Evolutionary conservation across 2,329 filamentous ascomycete species (phyloP).

Genomic region (Hyphodiscus sp.): DNA sequence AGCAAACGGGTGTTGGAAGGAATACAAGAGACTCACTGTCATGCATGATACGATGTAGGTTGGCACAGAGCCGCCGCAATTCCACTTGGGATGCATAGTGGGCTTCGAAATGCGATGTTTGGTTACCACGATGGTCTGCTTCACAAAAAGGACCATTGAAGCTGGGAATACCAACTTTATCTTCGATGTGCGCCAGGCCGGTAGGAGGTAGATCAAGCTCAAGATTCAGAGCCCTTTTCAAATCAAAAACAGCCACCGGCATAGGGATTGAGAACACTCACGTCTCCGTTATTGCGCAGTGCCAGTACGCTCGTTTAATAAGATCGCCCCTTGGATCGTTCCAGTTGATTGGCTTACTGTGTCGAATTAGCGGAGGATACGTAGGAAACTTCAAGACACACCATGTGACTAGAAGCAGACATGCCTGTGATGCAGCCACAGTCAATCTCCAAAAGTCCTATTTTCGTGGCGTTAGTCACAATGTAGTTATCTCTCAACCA

Average conservation of each 20-base stretch:
- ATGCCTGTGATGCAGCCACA: constrained; percentile 48
- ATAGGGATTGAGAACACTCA: constrained; percentile 24
- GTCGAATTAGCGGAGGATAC: background rate
- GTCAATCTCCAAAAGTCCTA: constrained; percentile 57
- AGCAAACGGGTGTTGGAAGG: background rate
- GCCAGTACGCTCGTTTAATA: constrained; percentile 50
- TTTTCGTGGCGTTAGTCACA: constrained; percentile 8
- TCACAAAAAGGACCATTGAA: constrained; percentile 43
- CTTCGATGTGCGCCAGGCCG: constrained; percentile 46
- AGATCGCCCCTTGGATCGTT: constrained; percentile 42
- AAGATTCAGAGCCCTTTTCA: constrained; percentile 44
- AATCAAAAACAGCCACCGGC: constrained; percentile 12
- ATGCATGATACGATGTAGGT: constrained; percentile 45
- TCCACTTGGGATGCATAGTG: constrained; percentile 56
- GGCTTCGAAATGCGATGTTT: constrained; percentile 48
- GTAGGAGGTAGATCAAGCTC: constrained; percentile 53
- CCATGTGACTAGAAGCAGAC: constrained; percentile 50
- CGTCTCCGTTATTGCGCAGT: constrained; percentile 50
- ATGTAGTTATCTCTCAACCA: background rate
- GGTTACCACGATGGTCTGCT: constrained; percentile 41
- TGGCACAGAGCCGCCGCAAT: constrained; percentile 44
- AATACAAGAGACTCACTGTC: constrained; percentile 37
- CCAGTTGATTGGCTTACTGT: constrained; percentile 39
- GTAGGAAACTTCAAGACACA: constrained; percentile 23
- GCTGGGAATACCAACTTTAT: constrained; percentile 47